Base-by-base conservation (phyloP, 495 filamentous ascomycete genomes). In the Darksidea phi region DNA sequence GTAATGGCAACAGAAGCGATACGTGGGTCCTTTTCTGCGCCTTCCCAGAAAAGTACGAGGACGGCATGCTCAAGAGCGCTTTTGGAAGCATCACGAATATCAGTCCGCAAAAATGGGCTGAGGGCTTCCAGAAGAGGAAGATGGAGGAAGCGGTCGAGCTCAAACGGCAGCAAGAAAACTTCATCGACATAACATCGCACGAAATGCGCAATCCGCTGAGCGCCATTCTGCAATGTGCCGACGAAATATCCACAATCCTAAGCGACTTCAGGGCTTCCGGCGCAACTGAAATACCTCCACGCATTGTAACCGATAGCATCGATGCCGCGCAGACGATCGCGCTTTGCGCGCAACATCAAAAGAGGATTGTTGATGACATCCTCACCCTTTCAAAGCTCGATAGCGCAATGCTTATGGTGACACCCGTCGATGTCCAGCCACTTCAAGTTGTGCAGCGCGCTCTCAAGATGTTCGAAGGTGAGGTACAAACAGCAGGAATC, bases 111-210 rank as follows among this genome's bases (percentile, higher is more conserved):
- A 77, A 77, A 58, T 77, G 75, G 74, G 86, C 73, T 18, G 83
- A 87, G 64, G 80, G 80, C 54, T 78, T 86, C 32, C 84, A 88
- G 68, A 86, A 79, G 66, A 76, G 78, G 41, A 78, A 66, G 49
- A 69, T 66, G 66, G 73, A 76, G 61, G 75, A 77, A 54, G 75
- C 75, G 13, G 68, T 76, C 2, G 75, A 77, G 54, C 63, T 76
- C 8, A 77, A 77, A 59, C 60, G 75, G 38, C 75, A 77, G 57
- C 74, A 77, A 52, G 74, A 93, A 68, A 91, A 90, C 59, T 95
- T 93, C 71, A 92, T 94, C 67, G 89, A 93, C 71, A 93, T 91
- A 62, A 91, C 88, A 6, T 90, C 86, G 61, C 90, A 95, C 66
- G 90, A 95, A 67, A 89, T 94, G 78, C 82, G 89, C 8, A 95